These are phyloP conservation scores for Coleophoma cylindrospora DNA, from an alignment of 2,329 filamentous ascomycete species.

Conservation along the genomic window DNA sequence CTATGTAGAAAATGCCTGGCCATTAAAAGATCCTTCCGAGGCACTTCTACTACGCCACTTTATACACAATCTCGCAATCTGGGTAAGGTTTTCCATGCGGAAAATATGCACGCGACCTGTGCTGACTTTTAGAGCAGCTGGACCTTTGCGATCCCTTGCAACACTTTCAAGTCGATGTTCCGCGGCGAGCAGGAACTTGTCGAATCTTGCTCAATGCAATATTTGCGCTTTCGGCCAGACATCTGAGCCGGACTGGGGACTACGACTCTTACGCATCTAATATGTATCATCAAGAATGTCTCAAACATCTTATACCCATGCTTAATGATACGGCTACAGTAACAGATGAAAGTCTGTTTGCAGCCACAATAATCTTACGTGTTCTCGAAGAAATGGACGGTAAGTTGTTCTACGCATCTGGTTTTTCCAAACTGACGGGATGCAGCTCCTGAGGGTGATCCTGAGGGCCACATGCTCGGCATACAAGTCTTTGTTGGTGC, in stretches of 20 bases:
- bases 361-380: conserved; percentile 50
- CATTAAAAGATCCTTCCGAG: conserved; percentile 12
- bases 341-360: conserved; percentile 45
- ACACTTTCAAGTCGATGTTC: conserved; percentile 50
- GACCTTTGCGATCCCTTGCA: conserved; percentile 21
- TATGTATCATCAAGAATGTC: conserved; percentile 47
- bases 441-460: conserved; percentile 11
- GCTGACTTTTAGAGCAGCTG: conserved; percentile 4
- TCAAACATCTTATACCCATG: conserved; percentile 43
- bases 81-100: conserved; percentile 9
- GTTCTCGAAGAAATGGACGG: conserved; percentile 48
- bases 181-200: conserved; percentile 43
- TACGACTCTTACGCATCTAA: conserved; percentile 46
- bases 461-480: conserved; percentile 16
- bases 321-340: conserved; percentile 34
- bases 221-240: conserved; percentile 48
- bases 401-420: conserved; percentile 1
- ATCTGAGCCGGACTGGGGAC: conserved; percentile 42
- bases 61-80: conserved; percentile 17
- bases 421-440: neutral
- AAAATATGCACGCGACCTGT: neutral
- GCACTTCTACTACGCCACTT: conserved; percentile 15
- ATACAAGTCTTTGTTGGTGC: conserved; percentile 29
- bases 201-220: conserved; percentile 51
- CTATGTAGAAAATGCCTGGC: conserved; percentile 13